Evolutionary conservation across 2,329 filamentous ascomycete genomes (phyloP), one percentile per base, ranked within the genome.

Genomic region (Celoporthe dispersa): DNA sequence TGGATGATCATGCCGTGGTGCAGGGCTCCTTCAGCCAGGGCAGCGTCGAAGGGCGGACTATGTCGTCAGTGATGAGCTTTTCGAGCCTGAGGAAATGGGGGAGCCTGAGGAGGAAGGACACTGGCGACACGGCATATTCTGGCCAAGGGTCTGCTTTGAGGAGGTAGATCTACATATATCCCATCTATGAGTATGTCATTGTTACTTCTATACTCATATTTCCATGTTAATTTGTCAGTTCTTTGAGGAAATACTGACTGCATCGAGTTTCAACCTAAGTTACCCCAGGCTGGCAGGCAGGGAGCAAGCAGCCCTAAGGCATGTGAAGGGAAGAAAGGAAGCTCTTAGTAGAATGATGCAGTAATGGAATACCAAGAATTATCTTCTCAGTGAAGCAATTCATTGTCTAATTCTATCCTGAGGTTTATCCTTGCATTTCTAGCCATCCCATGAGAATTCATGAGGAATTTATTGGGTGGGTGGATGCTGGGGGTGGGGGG

Each of bases 1-100:
- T 89, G 67, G 83, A 88, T 74, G 86, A 87, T 69, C 79, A 81
- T 31, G 81, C 84, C 62, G 84, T 87, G 39, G 81, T 84, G 66
- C 80, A 81, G 51, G 86, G 85, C 48, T 75, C 79, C 28, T 88
- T 87, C 82, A 82, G 81, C 55, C 87, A 88, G 77, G 86, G 86
- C 22, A 81, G 83, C 57, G 81, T 84, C 41, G 73, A 73, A 41
- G 82, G 81, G 3, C 77, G 81, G 64, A 83, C 79, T 72, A 82
- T 87, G 72, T 78, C 78, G 72, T 84, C 81, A 75, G 84, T 83
- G 28, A 79, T 87, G 77, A 86, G 84, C 71, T 81, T 87, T 73
- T 83, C 84, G 51, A 87, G 85, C 74, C 81, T 88, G 73, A 80
- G 79, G 74, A 80, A 80, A 71, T 80, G 79, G 77, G 75, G 75